Evolutionary conservation across 192 early-diverging fungal species (phyloP).

Genomic region (Podila minutissima): DNA sequence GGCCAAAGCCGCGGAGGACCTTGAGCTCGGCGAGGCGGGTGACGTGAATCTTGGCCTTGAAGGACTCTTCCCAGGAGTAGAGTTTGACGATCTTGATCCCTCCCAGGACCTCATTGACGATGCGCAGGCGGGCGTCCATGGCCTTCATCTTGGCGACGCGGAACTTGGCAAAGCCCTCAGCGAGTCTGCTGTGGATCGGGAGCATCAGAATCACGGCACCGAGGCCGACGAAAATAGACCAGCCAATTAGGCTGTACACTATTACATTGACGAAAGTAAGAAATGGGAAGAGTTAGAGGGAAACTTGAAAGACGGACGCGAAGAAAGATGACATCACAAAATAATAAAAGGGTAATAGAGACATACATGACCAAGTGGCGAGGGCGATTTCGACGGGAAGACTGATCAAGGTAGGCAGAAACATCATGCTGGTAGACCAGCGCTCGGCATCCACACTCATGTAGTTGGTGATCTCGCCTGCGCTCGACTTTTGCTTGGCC

Average conservation of each 20-base stretch:
- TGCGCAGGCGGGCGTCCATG: constrained; percentile 45
- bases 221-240: constrained; percentile 32
- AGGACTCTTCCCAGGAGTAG: constrained; percentile 3
- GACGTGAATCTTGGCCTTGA: constrained; percentile 12
- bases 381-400: constrained; percentile 14
- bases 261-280: not conserved
- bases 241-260: constrained; percentile 24
- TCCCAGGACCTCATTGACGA: constrained; percentile 46
- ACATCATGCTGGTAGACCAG: constrained; percentile 2
- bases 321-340: no score
- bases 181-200: constrained; percentile 15
- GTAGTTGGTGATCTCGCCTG: constrained; percentile 51
- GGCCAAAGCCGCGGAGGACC: constrained; percentile 9
- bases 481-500: constrained; percentile 27
- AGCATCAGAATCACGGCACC: constrained; percentile 17
- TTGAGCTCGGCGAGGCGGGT: constrained; percentile 12
- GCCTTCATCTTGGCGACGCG: constrained; percentile 19
- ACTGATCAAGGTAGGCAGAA: constrained; percentile 4
- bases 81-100: constrained; percentile 53
- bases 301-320: not conserved
- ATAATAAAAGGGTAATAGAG: no score
- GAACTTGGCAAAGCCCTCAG: not conserved
- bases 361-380: not conserved
- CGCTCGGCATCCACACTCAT: constrained; percentile 51
- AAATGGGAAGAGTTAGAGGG: no score